A percentile compares a stretch with the other conserved stretches of the same genome.
Conservation (phyloP, 1,284 basidiomycete genomes). For the Puccinia brachypodii region DNA sequence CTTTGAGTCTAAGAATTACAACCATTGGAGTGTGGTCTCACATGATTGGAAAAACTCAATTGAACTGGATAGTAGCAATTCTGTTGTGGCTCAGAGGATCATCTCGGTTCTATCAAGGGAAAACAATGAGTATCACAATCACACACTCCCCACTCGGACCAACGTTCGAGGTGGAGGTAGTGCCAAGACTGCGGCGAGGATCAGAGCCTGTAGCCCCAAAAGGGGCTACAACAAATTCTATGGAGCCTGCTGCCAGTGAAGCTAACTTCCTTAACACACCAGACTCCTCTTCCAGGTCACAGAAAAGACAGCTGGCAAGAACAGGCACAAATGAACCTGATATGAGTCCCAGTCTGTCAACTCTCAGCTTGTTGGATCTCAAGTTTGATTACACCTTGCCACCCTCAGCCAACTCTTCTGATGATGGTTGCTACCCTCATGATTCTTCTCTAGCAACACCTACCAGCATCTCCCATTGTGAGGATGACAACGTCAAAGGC, state of each 20-base stretch:
- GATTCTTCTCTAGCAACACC: slow-evolving; percentile 28
- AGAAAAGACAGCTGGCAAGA: background rate
- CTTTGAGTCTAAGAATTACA: background rate
- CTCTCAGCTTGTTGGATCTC: background rate
- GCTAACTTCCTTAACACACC: background rate
- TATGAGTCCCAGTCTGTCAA: slow-evolving; percentile 21
- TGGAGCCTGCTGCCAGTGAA: background rate
- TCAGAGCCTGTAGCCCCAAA: too few species aligned
- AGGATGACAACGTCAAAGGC: background rate
- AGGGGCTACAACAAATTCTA: too few species aligned
- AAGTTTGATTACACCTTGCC: background rate
- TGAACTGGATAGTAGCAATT: background rate
- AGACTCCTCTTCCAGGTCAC: background rate
- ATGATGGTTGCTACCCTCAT: slow-evolving; percentile 5
- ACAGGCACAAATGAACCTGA: background rate
- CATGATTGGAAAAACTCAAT: slow-evolving; percentile 7
- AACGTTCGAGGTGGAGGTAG: too few species aligned
- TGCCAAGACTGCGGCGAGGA: too few species aligned
- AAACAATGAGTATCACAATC: too few species aligned
- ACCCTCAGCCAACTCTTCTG: slow-evolving; percentile 20
- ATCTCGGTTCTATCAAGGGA: too few species aligned
- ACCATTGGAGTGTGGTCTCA: background rate
- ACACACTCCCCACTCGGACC: too few species aligned
- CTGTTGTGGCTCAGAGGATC: too few species aligned
- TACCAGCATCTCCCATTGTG: slow-evolving; percentile 10